These are phyloP conservation scores for Neurospora sp. DNA, from an alignment of 495 filamentous ascomycete species.

Conservation along the genomic window DNA sequence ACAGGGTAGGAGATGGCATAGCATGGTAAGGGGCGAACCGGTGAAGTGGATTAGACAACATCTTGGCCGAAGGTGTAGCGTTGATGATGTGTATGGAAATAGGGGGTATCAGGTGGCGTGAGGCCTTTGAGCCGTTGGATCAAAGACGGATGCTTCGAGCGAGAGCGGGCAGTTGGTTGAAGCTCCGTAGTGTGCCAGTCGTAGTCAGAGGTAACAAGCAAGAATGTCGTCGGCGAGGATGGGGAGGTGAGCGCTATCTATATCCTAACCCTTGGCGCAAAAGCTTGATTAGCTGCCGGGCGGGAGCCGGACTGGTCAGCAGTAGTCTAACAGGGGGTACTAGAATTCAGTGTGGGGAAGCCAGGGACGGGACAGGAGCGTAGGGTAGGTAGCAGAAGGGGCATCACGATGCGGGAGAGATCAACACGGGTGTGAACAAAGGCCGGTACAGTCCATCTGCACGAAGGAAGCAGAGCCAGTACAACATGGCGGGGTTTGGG, in stretches of 20 bases:
- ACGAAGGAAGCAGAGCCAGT: conserved; percentile 24
- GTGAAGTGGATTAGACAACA: conserved; percentile 53
- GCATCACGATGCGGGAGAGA: conserved; percentile 30
- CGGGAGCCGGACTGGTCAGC: conserved; percentile 22
- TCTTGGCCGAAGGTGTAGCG: conserved; percentile 21
- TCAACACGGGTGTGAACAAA: conserved; percentile 31
- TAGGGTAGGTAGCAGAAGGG: conserved; percentile 32
- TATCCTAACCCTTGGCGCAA: conserved; percentile 29
- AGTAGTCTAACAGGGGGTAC: conserved; percentile 38
- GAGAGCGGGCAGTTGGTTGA: conserved; percentile 42
- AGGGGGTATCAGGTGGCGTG: conserved; percentile 1
- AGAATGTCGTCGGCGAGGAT: conserved; percentile 28
- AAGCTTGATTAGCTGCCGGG: conserved; percentile 22
- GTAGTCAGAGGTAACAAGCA: conserved; percentile 24
- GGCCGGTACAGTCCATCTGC: conserved; percentile 26
- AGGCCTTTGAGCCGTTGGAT: conserved; percentile 26
- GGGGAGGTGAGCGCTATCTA: conserved; percentile 27
- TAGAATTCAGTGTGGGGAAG: conserved; percentile 31
- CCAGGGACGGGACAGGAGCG: conserved; percentile 32
- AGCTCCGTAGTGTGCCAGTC: conserved; percentile 31
- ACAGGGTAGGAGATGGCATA: conserved; percentile 42
- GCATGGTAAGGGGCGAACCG: conserved; percentile 47
- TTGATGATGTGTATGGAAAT: background rate
- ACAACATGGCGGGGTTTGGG: conserved; percentile 33
- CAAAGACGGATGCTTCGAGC: conserved; percentile 33